Evolutionary conservation across 2,329 filamentous ascomycete species (phyloP).

Genomic region (Penicillium sp.): DNA sequence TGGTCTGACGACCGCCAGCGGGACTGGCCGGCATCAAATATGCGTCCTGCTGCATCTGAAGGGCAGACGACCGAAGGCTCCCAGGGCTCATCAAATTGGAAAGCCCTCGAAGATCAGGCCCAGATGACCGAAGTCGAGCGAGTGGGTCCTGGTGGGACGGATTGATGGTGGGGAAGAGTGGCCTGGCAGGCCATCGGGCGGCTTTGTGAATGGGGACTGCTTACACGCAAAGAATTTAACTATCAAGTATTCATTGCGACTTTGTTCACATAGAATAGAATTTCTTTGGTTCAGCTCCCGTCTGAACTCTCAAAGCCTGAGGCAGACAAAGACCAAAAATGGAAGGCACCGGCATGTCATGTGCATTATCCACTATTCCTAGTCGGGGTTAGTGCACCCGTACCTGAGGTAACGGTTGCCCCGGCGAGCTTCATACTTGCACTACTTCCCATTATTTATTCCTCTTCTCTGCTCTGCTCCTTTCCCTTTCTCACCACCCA

Average conservation of each 20-base stretch:
- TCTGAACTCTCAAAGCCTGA: background rate
- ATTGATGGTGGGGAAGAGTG: slow-evolving; percentile 22
- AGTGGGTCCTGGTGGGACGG: slow-evolving; percentile 35
- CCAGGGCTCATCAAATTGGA: slow-evolving; percentile 25
- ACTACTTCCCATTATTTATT: slow-evolving; percentile 38
- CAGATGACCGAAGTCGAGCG: slow-evolving; percentile 23
- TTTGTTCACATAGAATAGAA: background rate
- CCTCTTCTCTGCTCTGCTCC: slow-evolving; percentile 8
- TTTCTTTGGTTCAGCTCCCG: background rate
- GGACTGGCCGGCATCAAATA: slow-evolving; percentile 90
- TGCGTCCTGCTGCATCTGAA: slow-evolving; percentile 58
- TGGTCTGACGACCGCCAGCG: slow-evolving; percentile 57
- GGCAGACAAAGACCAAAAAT: slow-evolving; percentile 45
- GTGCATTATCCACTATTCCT: slow-evolving; percentile 43
- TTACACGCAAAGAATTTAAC: background rate
- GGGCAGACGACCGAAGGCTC: slow-evolving; percentile 36
- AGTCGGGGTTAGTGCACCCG: slow-evolving; percentile 31
- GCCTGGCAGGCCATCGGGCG: slow-evolving; percentile 31
- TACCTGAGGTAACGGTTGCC: slow-evolving; percentile 41
- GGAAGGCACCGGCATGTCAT: slow-evolving; percentile 40
- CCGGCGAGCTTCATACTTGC: slow-evolving; percentile 28
- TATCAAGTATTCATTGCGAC: background rate
- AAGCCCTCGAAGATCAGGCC: slow-evolving; percentile 27
- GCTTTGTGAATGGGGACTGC: background rate
- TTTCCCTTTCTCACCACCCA: slow-evolving; percentile 19